phyloP scores from a whole-genome alignment of 306 rosid genomes.

The Sesbania bispinosa region DNA sequence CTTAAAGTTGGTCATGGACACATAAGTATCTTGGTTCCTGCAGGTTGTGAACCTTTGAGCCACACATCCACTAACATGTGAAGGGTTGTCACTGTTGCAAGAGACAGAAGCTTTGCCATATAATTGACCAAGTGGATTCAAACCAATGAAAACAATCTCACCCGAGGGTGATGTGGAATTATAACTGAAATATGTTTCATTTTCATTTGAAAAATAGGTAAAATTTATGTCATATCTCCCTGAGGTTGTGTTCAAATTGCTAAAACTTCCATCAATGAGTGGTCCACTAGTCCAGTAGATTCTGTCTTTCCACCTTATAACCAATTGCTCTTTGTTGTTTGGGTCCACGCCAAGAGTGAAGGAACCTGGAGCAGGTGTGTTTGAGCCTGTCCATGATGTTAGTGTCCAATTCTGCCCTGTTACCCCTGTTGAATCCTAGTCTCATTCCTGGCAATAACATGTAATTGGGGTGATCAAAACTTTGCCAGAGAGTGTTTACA shows the following conservation, averaged over 20 bases:
- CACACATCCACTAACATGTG: background rate
- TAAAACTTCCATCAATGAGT: background rate
- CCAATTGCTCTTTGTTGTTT: background rate
- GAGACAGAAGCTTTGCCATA: background rate
- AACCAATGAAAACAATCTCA: background rate
- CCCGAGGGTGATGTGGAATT: background rate
- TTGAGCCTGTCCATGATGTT: background rate
- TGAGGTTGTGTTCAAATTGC: background rate
- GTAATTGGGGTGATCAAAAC: background rate
- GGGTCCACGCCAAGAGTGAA: slow-evolving; percentile 1
- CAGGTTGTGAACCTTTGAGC: background rate
- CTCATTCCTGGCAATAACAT: background rate
- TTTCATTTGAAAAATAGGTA: background rate
- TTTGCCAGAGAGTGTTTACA: background rate
- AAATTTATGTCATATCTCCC: background rate
- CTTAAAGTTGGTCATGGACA: background rate
- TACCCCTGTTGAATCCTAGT: background rate
- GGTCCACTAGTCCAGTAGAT: background rate
- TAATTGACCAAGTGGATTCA: background rate
- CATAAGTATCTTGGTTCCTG: background rate
- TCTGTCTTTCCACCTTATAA: background rate
- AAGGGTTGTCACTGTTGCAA: background rate
- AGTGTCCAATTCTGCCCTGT: background rate
- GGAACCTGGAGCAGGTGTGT: background rate
- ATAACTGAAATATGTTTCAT: background rate